phyloP scores from a whole-genome alignment of 2,329 filamentous ascomycete species.

The Thermomyces lanuginosus region DNA sequence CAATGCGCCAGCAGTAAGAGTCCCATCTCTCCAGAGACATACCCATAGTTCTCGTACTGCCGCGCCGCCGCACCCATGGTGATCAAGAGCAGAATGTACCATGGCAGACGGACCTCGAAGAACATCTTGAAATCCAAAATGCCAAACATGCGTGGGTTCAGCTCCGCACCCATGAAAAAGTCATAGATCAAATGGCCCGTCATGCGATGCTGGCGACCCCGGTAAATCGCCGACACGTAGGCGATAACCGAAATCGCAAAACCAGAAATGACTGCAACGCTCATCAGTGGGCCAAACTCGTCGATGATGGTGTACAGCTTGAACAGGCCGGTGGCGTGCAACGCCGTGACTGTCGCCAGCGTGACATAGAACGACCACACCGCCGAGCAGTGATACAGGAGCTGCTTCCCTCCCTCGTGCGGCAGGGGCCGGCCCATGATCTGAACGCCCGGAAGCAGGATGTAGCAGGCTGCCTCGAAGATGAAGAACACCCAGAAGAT shows the following conservation, averaged over 20 bases:
- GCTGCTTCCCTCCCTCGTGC: constrained; percentile 66
- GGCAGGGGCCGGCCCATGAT: constrained; percentile 75
- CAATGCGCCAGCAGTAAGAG: constrained; percentile 83
- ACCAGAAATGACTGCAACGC: constrained; percentile 80
- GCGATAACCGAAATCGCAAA: constrained; percentile 69
- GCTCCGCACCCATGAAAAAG: constrained; percentile 80
- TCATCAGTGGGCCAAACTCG: constrained; percentile 85
- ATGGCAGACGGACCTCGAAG: constrained; percentile 80
- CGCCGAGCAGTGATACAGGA: constrained; percentile 88
- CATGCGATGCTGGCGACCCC: constrained; percentile 83
- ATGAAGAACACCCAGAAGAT: constrained; percentile 94
- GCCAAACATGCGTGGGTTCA: constrained; percentile 73
- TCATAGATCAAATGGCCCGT: constrained; percentile 67
- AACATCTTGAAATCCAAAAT: constrained; percentile 91
- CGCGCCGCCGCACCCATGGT: constrained; percentile 60
- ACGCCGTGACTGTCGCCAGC: constrained; percentile 48
- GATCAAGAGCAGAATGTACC: constrained; percentile 75
- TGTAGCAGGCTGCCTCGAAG: constrained; percentile 69
- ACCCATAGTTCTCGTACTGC: constrained; percentile 73
- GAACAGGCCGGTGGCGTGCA: constrained; percentile 76
- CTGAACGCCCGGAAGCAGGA: constrained; percentile 72
- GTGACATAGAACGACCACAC: constrained; percentile 78
- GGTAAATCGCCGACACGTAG: constrained; percentile 66
- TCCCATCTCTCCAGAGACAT: constrained; percentile 66
- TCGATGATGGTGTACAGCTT: constrained; percentile 83